A percentile compares a stretch with the other conserved stretches of the same genome.
These are phyloP conservation scores for Centella asiatica DNA, from an alignment of 129 eudicot genomes.

Conservation along the genomic window DNA sequence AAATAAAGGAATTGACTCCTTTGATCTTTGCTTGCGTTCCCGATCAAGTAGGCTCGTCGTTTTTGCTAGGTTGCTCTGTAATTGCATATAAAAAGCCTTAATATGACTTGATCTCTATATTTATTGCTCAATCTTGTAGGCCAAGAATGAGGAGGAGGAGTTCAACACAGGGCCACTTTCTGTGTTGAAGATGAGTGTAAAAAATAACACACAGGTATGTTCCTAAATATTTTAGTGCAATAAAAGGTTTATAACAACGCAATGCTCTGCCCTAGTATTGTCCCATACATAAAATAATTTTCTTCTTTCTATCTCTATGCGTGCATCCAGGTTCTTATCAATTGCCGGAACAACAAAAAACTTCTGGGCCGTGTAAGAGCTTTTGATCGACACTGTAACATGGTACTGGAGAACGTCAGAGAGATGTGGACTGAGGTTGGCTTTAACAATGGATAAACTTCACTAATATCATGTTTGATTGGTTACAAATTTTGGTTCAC, in stretches of 20 bases:
- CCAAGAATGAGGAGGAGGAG: slow-evolving; percentile 80
- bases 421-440: slow-evolving; percentile 39
- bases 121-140: background rate
- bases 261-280: background rate
- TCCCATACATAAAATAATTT: background rate
- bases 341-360: slow-evolving; percentile 80
- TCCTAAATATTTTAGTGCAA: too few species aligned
- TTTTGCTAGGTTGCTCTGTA: background rate
- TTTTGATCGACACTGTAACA: slow-evolving; percentile 84
- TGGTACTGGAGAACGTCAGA: slow-evolving; percentile 35
- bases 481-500: background rate
- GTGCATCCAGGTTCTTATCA: slow-evolving; percentile 54
- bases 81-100: background rate
- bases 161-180: slow-evolving; percentile 92
- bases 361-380: slow-evolving; percentile 83
- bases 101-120: too few species aligned
- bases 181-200: slow-evolving; percentile 87
- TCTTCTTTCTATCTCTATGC: background rate
- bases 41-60: background rate
- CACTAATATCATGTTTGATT: background rate
- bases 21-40: too few species aligned
- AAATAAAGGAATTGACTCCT: too few species aligned
- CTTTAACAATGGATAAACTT: background rate
- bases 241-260: too few species aligned
- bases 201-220: slow-evolving; percentile 76